Evolutionary conservation across 345 rosid genomes (phyloP).

Genomic region (Gossypium thurberi): DNA sequence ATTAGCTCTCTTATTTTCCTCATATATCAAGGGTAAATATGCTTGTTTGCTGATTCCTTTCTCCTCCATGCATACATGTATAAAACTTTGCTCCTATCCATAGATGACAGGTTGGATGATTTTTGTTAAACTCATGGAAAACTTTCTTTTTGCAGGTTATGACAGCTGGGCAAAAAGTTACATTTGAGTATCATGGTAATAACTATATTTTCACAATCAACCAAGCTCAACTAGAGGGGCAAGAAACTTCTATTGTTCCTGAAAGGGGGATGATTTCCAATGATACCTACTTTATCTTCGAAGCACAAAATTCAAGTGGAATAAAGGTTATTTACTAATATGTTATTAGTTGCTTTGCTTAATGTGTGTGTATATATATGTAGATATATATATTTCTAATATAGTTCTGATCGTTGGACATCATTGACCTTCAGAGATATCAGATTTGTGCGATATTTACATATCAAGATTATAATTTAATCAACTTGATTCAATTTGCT

Average conservation of each 20-base stretch:
- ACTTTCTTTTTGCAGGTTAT: conserved; percentile 48
- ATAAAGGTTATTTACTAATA: conserved; percentile 58
- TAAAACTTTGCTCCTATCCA: background rate
- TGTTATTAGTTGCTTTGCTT: background rate
- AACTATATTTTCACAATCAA: conserved; percentile 81
- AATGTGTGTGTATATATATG: no score
- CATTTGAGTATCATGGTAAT: conserved; percentile 89
- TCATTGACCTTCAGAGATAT: background rate
- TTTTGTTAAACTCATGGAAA: background rate
- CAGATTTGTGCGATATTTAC: background rate
- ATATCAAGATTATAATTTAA: background rate
- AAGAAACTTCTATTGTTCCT: conserved; percentile 41
- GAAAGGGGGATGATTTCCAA: conserved; percentile 83
- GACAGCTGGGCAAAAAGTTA: conserved; percentile 81
- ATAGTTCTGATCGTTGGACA: background rate
- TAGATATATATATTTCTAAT: background rate
- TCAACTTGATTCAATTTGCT: conserved; percentile 2
- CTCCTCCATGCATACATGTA: background rate
- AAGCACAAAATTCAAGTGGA: conserved; percentile 83
- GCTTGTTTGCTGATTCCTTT: background rate
- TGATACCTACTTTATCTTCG: conserved; percentile 83
- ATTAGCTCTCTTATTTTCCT: background rate
- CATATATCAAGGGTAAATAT: background rate
- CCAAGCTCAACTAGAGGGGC: conserved; percentile 74
- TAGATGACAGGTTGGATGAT: background rate